Evolutionary conservation across 805 yeast species (phyloP), one percentile per base, ranked within the genome.

Genomic region (Millerozyma miso): DNA sequence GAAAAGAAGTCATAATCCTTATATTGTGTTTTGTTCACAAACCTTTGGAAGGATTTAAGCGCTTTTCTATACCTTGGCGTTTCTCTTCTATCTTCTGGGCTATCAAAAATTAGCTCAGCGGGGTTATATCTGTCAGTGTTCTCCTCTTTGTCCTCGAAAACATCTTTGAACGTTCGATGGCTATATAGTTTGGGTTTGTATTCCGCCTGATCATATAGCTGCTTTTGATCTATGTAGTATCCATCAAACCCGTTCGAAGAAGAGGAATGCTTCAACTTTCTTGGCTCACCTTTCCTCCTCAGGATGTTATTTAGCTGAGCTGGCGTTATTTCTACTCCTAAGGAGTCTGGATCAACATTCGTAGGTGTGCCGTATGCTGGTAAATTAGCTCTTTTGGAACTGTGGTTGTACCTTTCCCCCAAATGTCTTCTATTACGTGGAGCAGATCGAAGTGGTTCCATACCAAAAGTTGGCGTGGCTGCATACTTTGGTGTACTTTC

Each of bases 131-230:
- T 54, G 31, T 54, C 60, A 31, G 49, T 46, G 15, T 51, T 54
- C 38, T 66, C 70, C 4, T 63, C 60, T 18, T 53, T 53, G 33
- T 63, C 62, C 12, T 49, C 47, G 43, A 70, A 69, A 3, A 70
- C 71, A 4, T 69, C 69, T 18, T 51, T 45, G 46, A 69, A 67
- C 1, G 73, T 69, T 41, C 62, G 63, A 44, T 68, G 74, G 1
- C 71, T 64, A 51, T 68, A 69, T 41, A 57, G 40, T 15, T 55
- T 61, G 4, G 72, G 72, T 47, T 65, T 67, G 37, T 51, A 53
- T 15, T 50, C 52, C 1, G 73, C 62, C 7, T 51, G 56, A 33
- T 69, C 73, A 40, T 55, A 59, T n/a, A 58, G 43, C 38, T 58
- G 56, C 49, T 70, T 60, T 46, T 69, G 73, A 26, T 62, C 57